Evolutionary conservation across 352 stramenopile genomes (phyloP), one percentile per base, ranked within the genome.

Genomic region (Pythium volutum): DNA sequence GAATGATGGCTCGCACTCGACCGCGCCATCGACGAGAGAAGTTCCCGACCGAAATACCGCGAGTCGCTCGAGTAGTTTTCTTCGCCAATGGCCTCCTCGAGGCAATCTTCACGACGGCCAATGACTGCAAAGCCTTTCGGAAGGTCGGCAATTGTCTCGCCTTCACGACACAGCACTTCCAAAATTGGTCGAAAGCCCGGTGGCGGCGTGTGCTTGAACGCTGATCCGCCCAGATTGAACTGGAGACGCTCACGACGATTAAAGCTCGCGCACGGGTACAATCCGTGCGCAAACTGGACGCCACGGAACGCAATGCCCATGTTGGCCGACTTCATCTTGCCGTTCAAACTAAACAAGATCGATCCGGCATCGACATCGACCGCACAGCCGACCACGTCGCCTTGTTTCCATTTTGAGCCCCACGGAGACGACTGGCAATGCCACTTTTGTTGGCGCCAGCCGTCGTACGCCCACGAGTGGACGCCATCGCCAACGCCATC

Each of bases 381-480:
- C 11, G 75, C 79, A 64, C 91, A 97, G 14, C 93, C 91, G 15
- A 98, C 76, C 26, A 98, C 84, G 46, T 98, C 93, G 16, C 91
- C 93, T 60, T 88, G 77, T 60, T 97, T 93, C 91, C 91, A 98
- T 59, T 95, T 93, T 15, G 79, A 90, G 0, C 87, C 86, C 81
- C 87, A 95, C n/a, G 86, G 76, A 27, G 84, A 91, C 14, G 84
- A 94, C 36, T 80, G 80, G 0, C 82, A 88, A 55, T 97, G 94
- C 91, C 91, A 98, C 49, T 89, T 88, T 38, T 97, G 86, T 62
- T 97, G 87, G 31, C 93, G 77, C 80, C 88, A 97, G 8, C 92
- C 93, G 57, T 98, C 93, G 58, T 97, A 98, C 11, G 88, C 89
- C 93, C 93, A 98, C 12, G 93, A 98, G 55, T 96, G 84, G 5